A percentile compares a stretch with the other conserved stretches of the same genome.
These are phyloP conservation scores for Nevesoporus exiguus DNA, from an alignment of 768 basidiomycete genomes.

Conservation along the genomic window DNA sequence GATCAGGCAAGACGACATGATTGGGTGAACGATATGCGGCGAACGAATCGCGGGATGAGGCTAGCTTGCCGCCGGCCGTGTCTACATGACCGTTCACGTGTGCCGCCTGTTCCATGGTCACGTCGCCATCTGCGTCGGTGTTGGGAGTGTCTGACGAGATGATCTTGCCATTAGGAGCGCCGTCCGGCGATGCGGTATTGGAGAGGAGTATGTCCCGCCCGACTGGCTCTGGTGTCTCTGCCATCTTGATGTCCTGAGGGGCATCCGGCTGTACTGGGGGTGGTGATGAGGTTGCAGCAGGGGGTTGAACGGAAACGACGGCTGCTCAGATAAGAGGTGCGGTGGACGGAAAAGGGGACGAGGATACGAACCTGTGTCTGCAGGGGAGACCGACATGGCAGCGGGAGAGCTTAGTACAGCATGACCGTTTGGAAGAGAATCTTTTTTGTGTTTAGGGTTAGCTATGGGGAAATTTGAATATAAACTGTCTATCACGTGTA, in stretches of 20 bases:
- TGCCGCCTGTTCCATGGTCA: slow-evolving; percentile 26
- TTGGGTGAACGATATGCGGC: slow-evolving; percentile 33
- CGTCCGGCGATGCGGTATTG: slow-evolving; percentile 13
- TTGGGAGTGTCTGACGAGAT: slow-evolving; percentile 31
- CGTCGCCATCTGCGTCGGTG: slow-evolving; percentile 29
- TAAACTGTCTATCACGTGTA: slow-evolving; percentile 38
- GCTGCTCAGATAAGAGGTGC: slow-evolving; percentile 35
- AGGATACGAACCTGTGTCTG: slow-evolving; percentile 48
- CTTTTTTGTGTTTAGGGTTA: slow-evolving; percentile 37
- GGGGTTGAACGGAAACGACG: slow-evolving; percentile 42
- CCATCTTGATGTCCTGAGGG: slow-evolving; percentile 56
- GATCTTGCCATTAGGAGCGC: slow-evolving; percentile 22
- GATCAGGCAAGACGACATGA: slow-evolving; percentile 32
- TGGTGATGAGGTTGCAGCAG: slow-evolving; percentile 45
- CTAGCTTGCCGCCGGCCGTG: not conserved
- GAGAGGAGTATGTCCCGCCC: slow-evolving; percentile 17
- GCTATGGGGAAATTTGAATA: slow-evolving; percentile 32
- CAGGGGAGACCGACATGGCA: slow-evolving; percentile 41
- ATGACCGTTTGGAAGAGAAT: slow-evolving; percentile 57
- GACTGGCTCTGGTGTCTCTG: slow-evolving; percentile 26
- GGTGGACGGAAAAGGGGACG: slow-evolving; percentile 17
- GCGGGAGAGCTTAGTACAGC: slow-evolving; percentile 41
- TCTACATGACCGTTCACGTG: slow-evolving; percentile 27
- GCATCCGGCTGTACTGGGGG: slow-evolving; percentile 44
- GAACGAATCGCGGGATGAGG: slow-evolving; percentile 33